Percentiles rank a stretch among this genome's conserved stretches.
phyloP scores from a whole-genome alignment of 805 yeast species.

The Limtongia smithiae region DNA sequence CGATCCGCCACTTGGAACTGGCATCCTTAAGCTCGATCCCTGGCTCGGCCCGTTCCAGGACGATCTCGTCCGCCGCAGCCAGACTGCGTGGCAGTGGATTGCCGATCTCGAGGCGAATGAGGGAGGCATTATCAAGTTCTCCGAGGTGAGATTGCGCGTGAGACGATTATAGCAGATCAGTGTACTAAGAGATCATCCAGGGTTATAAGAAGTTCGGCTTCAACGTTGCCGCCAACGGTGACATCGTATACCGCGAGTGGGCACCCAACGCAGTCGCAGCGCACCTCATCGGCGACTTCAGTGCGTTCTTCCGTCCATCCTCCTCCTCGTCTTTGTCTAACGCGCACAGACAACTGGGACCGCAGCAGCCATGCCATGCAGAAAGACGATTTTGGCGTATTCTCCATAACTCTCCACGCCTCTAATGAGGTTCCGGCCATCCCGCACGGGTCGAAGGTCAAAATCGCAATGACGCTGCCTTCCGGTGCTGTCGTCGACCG shows the following conservation, averaged over 20 bases:
- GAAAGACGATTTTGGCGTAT: constrained; percentile 68
- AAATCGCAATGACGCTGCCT: constrained; percentile 58
- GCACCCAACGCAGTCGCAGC: constrained; percentile 83
- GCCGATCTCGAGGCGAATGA: constrained; percentile 52
- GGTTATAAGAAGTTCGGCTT: constrained; percentile 77
- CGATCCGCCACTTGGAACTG: too few species aligned
- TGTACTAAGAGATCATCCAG: constrained; percentile 28
- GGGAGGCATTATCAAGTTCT: constrained; percentile 64
- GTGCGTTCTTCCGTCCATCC: constrained; percentile 8
- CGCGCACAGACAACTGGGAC: constrained; percentile 58
- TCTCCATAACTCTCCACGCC: constrained; percentile 59
- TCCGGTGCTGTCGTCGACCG: constrained; percentile 72
- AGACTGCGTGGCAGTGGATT: constrained; percentile 62
- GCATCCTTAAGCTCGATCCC: constrained; percentile 70
- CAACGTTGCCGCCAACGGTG: constrained; percentile 53
- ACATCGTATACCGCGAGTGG: constrained; percentile 72
- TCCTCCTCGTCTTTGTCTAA: background rate
- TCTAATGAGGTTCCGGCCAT: constrained; percentile 57
- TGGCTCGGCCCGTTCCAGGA: constrained; percentile 76
- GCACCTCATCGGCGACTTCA: constrained; percentile 87
- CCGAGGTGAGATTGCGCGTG: constrained; percentile 46
- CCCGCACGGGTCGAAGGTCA: constrained; percentile 73
- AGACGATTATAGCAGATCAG: too few species aligned
- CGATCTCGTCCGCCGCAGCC: constrained; percentile 66
- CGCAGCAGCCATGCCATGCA: constrained; percentile 51